A percentile compares a stretch with the other conserved stretches of the same genome.
phyloP scores from a whole-genome alignment of 1,284 basidiomycete species.

The Thecaphora frezii region DNA sequence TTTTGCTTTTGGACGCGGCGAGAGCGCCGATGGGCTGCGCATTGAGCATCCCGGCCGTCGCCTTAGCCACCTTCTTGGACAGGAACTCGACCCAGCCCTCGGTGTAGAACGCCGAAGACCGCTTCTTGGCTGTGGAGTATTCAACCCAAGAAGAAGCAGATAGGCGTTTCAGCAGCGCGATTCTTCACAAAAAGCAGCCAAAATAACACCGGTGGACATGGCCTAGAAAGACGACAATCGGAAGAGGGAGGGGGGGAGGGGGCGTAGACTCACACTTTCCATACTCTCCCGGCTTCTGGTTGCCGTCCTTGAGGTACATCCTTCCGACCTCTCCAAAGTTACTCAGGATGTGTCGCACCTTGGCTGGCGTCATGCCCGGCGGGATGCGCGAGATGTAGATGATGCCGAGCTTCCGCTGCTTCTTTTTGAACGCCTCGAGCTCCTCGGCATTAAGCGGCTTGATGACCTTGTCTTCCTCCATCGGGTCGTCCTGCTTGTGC shows the following conservation, averaged over 20 bases:
- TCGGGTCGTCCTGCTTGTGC: conserved; percentile 34
- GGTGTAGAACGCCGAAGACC: conserved; percentile 72
- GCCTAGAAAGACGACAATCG: too few relatives aligned
- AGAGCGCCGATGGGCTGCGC: conserved; percentile 78
- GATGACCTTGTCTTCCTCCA: conserved; percentile 33
- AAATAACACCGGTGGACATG: too few relatives aligned
- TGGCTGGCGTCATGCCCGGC: conserved; percentile 96
- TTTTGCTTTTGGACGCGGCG: conserved; percentile 27
- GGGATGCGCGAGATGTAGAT: conserved; percentile 95
- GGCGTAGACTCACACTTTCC: conserved; percentile 10
- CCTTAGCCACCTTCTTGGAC: conserved; percentile 86
- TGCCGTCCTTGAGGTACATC: conserved; percentile 53
- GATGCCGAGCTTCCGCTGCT: conserved; percentile 66
- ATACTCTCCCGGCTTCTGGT: conserved; percentile 10
- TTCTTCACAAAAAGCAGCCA: too few relatives aligned
- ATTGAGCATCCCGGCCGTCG: conserved; percentile 91
- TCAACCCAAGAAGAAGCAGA: too few relatives aligned
- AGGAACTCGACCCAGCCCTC: conserved; percentile 99
- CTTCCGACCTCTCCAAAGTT: conserved; percentile 55
- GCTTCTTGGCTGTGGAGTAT: conserved; percentile 16
- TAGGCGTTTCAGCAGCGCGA: too few relatives aligned
- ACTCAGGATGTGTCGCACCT: conserved; percentile 74
- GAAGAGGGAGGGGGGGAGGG: too few relatives aligned
- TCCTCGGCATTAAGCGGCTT: conserved; percentile 38
- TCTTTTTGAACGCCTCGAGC: conserved; percentile 48